A percentile compares a stretch with the other conserved stretches of the same genome.
Conservation (phyloP, 371 early-diverging fungal genomes). For the Mortierella sp. region DNA sequence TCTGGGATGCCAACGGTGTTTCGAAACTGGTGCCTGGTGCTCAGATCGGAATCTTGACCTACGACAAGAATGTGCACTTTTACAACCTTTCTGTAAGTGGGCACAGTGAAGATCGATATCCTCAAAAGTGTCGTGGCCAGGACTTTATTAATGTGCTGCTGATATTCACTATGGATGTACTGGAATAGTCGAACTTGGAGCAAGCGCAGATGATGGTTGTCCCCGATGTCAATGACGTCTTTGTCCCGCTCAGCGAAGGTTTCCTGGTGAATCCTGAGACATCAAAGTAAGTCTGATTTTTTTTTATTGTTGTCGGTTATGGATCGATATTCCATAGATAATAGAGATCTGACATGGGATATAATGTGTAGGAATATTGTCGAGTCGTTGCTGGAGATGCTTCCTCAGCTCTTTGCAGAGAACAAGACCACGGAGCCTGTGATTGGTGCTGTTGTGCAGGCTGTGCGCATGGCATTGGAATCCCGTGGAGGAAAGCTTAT, state of each 20-base stretch:
- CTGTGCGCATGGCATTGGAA: conserved; percentile 79
- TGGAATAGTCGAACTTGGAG: conserved; percentile 70
- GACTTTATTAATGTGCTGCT: background rate
- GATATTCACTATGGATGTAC: too few relatives aligned
- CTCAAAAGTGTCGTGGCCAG: background rate
- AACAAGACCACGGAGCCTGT: conserved; percentile 79
- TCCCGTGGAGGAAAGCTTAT: conserved; percentile 87
- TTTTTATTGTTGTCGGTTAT: too few relatives aligned
- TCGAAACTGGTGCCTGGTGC: conserved; percentile 63
- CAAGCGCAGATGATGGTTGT: conserved; percentile 97
- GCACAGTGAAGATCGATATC: background rate
- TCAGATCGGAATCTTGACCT: conserved; percentile 90
- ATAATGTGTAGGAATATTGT: conserved; percentile 67
- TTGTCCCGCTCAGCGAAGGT: conserved; percentile 91
- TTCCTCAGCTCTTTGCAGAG: conserved; percentile 86
- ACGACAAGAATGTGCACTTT: conserved; percentile 93
- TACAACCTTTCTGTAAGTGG: conserved; percentile 88
- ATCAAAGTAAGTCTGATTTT: too few relatives aligned
- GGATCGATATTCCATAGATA: too few relatives aligned
- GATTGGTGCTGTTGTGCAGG: conserved; percentile 88
- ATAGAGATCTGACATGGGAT: too few relatives aligned
- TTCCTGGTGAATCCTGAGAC: conserved; percentile 87
- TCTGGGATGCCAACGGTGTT: conserved; percentile 71
- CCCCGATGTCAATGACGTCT: conserved; percentile 90
- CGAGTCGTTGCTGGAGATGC: conserved; percentile 80